Conservation (phyloP, 2,329 filamentous ascomycete species). For the Colletotrichum australisinense region DNA sequence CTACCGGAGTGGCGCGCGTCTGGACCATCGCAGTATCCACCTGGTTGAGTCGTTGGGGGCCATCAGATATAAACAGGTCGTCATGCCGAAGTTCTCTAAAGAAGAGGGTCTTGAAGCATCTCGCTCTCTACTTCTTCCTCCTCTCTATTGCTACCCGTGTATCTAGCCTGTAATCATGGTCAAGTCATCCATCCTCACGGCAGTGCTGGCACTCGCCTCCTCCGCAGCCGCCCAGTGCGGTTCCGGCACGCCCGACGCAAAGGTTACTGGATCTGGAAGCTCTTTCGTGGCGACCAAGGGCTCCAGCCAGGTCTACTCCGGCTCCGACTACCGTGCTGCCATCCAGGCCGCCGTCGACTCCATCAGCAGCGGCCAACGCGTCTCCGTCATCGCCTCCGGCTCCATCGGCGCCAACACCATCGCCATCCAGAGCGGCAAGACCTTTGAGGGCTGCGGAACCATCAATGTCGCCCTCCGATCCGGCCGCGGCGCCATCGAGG, state of each 20-base stretch:
- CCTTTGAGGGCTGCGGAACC: constrained; percentile 69
- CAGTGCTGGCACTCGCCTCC: constrained; percentile 54
- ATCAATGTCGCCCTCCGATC: constrained; percentile 56
- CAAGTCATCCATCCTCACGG: constrained; percentile 41
- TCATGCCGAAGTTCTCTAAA: background rate
- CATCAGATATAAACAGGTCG: constrained; percentile 16
- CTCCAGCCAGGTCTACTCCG: constrained; percentile 59
- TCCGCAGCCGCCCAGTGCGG: constrained; percentile 57
- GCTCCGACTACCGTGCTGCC: constrained; percentile 63
- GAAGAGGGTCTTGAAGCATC: background rate
- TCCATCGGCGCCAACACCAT: constrained; percentile 66
- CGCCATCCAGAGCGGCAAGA: constrained; percentile 63
- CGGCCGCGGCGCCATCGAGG: constrained; percentile 66
- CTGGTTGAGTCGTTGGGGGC: background rate
- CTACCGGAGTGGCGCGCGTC: constrained; percentile 28
- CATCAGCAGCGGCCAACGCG: constrained; percentile 62
- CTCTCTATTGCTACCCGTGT: background rate
- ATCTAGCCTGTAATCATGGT: constrained; percentile 34
- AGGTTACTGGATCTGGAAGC: constrained; percentile 58
- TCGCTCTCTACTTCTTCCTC: background rate
- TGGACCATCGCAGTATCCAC: background rate
- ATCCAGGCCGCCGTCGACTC: constrained; percentile 66
- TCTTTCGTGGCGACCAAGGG: constrained; percentile 58
- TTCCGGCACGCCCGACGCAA: constrained; percentile 57
- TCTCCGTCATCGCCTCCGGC: constrained; percentile 65